Conservation (phyloP, 2,329 filamentous ascomycete species). For the Raffaelea albimanens region DNA sequence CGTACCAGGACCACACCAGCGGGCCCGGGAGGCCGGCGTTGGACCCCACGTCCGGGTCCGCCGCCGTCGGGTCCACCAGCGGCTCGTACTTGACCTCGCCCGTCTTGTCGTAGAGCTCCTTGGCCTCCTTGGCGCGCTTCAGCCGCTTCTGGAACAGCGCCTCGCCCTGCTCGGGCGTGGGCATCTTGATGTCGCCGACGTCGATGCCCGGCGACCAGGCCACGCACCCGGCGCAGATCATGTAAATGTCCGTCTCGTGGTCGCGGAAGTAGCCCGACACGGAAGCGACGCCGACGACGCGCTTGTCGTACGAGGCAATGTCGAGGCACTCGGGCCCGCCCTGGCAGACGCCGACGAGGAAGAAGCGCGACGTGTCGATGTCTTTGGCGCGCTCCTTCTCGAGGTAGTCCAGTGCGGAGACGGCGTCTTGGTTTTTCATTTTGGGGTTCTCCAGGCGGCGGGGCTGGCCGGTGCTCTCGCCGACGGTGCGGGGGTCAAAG, state of each 20-base stretch:
- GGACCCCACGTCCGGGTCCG: slow-evolving; percentile 3
- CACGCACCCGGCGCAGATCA: slow-evolving; percentile 6
- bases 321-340: slow-evolving; percentile 3
- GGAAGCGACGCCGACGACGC: slow-evolving; percentile 3
- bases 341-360: slow-evolving; percentile 5
- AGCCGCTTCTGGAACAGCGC: not conserved
- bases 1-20: slow-evolving; percentile 7
- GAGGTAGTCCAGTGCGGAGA: slow-evolving; percentile 2
- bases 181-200: slow-evolving; percentile 4
- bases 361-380: slow-evolving; percentile 1
- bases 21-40: slow-evolving; percentile 4
- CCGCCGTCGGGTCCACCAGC: slow-evolving; percentile 4
- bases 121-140: slow-evolving; percentile 1
- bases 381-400: not conserved
- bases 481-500: slow-evolving; percentile 3
- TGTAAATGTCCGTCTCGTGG: slow-evolving; percentile 5
- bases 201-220: slow-evolving; percentile 5
- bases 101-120: slow-evolving; percentile 1
- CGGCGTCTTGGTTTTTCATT: slow-evolving; percentile 4
- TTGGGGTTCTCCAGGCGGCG: slow-evolving; percentile 4
- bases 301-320: slow-evolving; percentile 3
- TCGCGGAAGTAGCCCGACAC: slow-evolving; percentile 4
- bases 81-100: slow-evolving; percentile 6
- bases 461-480: slow-evolving; percentile 3
- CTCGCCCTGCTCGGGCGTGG: slow-evolving; percentile 3